Base-by-base conservation (phyloP, 148 eudicot species). In the Chenopodium berlandieri region DNA sequence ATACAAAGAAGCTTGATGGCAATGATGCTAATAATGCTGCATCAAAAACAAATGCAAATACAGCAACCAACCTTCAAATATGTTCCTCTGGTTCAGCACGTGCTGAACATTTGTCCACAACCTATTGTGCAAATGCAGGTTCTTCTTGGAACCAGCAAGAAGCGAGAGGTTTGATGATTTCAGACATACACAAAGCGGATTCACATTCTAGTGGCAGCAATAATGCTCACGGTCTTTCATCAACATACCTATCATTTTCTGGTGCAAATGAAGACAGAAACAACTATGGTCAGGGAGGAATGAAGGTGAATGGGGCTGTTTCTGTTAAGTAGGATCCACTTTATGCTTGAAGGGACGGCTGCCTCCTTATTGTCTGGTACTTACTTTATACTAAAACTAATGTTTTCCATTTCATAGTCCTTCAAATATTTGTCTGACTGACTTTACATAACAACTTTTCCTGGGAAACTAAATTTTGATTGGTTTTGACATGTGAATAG, bases 1-100 rank as follows among this genome's bases (percentile, higher is more conserved):
- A 90, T 79, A 86, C 91, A 13, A 93, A 90, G 75, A 90, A 90
- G 82, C 79, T 31, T 3, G 82, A 80, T 27, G 82, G 68, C 27
- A 80, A 86, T 73, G 62, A 34, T 68, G 76, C 71, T 22, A 86
- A 82, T 73, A 63, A 37, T 37, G 44, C 71, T 56, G 67, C 85
- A 8, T 74, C 88, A 8, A 89, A 80, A 40, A 70, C 78, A 60
- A 71, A 83, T 63, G 46, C 77, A 30, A 82, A 73, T 75, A 73
- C 82, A 37, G 84, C 77, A 11, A 17, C 84, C 44, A 72, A 79
- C 34, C 47, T 75, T 62, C 79, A 86, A 50, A 72, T 79, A 19
- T 78, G 80, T 37, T 76, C 84, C 40, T 73, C 82, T 73, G 86
- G 82, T 80, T 79, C 89, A 44, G 75, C 83, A 9, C 84, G 62